Evolutionary conservation across 768 basidiomycete genomes (phyloP), one percentile per base, ranked within the genome.

Genomic region (Hypholoma sublateritium): DNA sequence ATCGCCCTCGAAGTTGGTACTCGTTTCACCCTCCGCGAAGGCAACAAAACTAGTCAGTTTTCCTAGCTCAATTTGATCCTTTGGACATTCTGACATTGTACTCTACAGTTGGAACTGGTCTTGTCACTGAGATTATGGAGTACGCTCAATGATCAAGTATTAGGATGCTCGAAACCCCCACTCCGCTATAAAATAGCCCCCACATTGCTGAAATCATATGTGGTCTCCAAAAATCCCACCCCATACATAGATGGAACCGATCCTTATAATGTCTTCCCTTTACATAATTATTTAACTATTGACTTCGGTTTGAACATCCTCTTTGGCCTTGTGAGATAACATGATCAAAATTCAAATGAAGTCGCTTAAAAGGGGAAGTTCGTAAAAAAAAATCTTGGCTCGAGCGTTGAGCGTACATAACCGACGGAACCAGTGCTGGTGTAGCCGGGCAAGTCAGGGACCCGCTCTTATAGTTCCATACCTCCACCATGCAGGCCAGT

Each of bases 21-120:
- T 44, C 80, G 80, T 53, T 97, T 98, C 77, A 98, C 95, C 22
- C 84, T 97, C 57, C 89, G 95, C 63, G 95, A 97, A 73, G 95
- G 93, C 62, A 92, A 93, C 68, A 95, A 87, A 77, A 98, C 96
- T 9, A 82, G 91, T 93, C 65, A 75, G 87, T 70, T 28, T 62
- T 17, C 16, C 49, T 39, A 19, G n/a, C n/a, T 37, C 28, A 5
- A 47, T 14, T 4, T 58, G 13, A 8, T 36, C n/a, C 45, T 48
- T 1, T 19, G 46, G 55, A 36, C 63, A 51, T 48, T 50, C 37
- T 39, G 35, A 39, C 41, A 55, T 24, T 28, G 13, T 39, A 22
- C 16, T 44, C 46, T 13, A 34, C 52, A 93, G 91, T 98, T 68
- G 95, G 93, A 56, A 98, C 96, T 59, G 96, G 96, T 65, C 86